Evolutionary conservation across 768 basidiomycete genomes (phyloP).

Genomic region (Suillus variegatus): DNA sequence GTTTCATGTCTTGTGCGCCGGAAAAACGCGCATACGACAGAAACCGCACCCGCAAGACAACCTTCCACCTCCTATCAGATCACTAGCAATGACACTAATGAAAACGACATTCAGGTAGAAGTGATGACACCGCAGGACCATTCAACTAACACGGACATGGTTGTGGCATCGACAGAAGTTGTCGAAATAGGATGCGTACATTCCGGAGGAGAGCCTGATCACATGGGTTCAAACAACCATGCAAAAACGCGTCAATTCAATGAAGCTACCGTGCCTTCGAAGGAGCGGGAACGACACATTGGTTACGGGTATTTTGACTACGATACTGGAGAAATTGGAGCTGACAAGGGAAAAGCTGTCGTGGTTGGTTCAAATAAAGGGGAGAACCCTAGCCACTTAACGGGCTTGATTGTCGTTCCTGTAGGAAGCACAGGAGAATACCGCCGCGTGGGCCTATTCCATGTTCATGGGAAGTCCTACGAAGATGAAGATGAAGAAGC

Average conservation of each 20-base stretch:
- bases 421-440: not conserved
- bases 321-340: not conserved
- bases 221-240: not conserved
- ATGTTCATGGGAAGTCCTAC: not conserved
- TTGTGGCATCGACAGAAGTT: not conserved
- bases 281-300: not conserved
- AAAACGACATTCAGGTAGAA: not conserved
- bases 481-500: constrained; percentile 10
- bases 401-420: constrained; percentile 2
- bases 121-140: not conserved
- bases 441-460: constrained; percentile 4
- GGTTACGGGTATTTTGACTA: constrained; percentile 8
- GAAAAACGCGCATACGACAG: not conserved
- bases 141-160: not conserved
- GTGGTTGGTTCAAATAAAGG: constrained; percentile 1
- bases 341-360: constrained; percentile 5
- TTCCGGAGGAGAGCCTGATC: not conserved
- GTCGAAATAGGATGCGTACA: not conserved
- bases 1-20: not conserved
- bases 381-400: not conserved
- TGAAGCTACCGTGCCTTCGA: not conserved
- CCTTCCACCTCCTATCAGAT: too few species aligned
- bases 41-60: not conserved
- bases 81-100: not conserved
- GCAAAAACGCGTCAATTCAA: not conserved